phyloP scores from a whole-genome alignment of 305 asterid genomes.

The Fraxinus platypoda region DNA sequence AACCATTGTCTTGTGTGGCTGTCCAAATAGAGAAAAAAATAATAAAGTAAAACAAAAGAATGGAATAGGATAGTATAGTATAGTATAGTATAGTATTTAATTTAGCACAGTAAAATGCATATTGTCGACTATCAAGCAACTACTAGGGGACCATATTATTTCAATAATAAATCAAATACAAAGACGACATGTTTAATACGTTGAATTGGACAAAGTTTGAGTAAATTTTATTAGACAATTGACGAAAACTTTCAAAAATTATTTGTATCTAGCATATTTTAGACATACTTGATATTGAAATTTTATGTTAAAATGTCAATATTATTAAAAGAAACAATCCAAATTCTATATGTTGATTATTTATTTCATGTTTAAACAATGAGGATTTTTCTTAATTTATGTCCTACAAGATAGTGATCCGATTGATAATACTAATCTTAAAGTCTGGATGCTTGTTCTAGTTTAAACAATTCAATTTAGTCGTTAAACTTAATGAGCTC shows the following conservation, averaged over 20 bases:
- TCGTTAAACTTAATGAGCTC: not conserved
- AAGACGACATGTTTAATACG: too few species aligned
- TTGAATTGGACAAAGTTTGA: not conserved
- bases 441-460: not conserved
- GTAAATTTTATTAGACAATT: not conserved
- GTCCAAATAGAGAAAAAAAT: not conserved
- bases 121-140: not conserved
- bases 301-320: not conserved
- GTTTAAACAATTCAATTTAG: not conserved
- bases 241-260: not conserved
- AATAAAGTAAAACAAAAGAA: not conserved
- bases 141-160: not conserved
- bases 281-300: not conserved
- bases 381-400: not conserved
- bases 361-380: too few species aligned
- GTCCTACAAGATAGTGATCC: not conserved
- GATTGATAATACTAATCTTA: not conserved
- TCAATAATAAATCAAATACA: not conserved
- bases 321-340: too few species aligned
- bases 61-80: not conserved
- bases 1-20: slow-evolving; percentile 1
- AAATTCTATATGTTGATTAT: too few species aligned
- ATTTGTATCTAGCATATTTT: not conserved
- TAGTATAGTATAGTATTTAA: not conserved
- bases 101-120: not conserved